Conservation (phyloP, 352 stramenopile genomes). For the Thalassiosira delicatula region DNA sequence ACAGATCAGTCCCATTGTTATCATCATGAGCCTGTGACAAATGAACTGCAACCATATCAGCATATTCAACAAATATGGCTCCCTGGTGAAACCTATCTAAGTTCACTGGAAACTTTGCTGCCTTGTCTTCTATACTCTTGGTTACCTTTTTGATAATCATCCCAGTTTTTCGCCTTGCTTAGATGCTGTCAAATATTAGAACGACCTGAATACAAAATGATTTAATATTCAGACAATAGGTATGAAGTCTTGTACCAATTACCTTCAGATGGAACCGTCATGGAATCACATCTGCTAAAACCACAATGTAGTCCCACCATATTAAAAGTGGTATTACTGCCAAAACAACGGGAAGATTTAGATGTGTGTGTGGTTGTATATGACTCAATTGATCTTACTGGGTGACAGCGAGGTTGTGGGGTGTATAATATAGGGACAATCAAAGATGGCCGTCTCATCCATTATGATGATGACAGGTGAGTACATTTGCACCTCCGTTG, state of each 20-base stretch:
- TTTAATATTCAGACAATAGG: not conserved
- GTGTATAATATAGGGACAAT: not conserved
- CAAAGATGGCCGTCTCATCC: not conserved
- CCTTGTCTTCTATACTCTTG: not conserved
- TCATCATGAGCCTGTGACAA: constrained; percentile 2
- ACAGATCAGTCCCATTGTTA: too few relatives aligned
- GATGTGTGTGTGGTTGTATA: too few relatives aligned
- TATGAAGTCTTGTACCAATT: not conserved
- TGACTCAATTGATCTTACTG: not conserved
- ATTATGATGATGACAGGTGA: not conserved
- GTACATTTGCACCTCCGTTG: not conserved
- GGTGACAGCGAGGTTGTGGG: not conserved
- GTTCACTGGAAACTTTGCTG: not conserved
- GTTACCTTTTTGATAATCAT: not conserved
- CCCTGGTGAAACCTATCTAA: constrained; percentile 12
- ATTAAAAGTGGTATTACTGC: not conserved
- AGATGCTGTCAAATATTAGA: not conserved
- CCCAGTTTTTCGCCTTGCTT: not conserved
- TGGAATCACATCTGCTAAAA: not conserved
- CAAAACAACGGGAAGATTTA: too few relatives aligned
- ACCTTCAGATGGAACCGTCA: not conserved
- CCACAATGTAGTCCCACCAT: not conserved
- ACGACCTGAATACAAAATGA: not conserved
- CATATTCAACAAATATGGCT: constrained; percentile 14
- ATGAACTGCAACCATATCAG: constrained; percentile 12